Percentiles rank a stretch among this genome's conserved stretches.
Evolutionary conservation across 1,284 basidiomycete genomes (phyloP).

Genomic region (Microbotryum intermedium): DNA sequence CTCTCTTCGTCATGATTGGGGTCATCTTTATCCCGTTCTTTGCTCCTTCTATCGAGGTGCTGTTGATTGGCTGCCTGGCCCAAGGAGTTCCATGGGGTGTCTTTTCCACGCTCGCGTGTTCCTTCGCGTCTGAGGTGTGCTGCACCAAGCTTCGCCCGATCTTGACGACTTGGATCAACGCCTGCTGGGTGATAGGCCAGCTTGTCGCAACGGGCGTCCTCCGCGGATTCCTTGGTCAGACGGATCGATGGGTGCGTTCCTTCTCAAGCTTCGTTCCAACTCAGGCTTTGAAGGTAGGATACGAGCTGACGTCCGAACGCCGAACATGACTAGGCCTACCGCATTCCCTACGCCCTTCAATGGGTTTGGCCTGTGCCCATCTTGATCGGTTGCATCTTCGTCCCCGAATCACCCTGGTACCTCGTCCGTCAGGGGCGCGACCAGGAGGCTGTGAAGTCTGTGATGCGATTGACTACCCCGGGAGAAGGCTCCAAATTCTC

Average conservation of each 20-base stretch:
- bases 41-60: slow-evolving; percentile 39
- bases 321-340: slow-evolving; percentile 35
- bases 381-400: slow-evolving; percentile 36
- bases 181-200: slow-evolving; percentile 38
- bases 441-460: slow-evolving; percentile 43
- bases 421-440: slow-evolving; percentile 43
- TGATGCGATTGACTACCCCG: slow-evolving; percentile 40
- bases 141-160: slow-evolving; percentile 43
- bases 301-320: not conserved
- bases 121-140: slow-evolving; percentile 47
- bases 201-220: slow-evolving; percentile 44
- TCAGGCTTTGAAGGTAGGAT: no score
- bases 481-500: slow-evolving; percentile 39
- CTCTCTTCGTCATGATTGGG: slow-evolving; percentile 35
- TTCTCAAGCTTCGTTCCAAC: no score
- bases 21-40: slow-evolving; percentile 42
- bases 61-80: slow-evolving; percentile 36
- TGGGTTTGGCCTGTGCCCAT: slow-evolving; percentile 35
- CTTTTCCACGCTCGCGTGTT: slow-evolving; percentile 44
- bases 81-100: slow-evolving; percentile 38
- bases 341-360: slow-evolving; percentile 42
- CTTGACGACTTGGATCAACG: slow-evolving; percentile 31
- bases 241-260: no score
- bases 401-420: slow-evolving; percentile 44
- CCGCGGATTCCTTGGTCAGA: slow-evolving; percentile 9